Percentiles rank a stretch among this genome's conserved stretches.
Conservation (phyloP, 1,139 yeast species). For the Hyphopichia buzzinii region DNA sequence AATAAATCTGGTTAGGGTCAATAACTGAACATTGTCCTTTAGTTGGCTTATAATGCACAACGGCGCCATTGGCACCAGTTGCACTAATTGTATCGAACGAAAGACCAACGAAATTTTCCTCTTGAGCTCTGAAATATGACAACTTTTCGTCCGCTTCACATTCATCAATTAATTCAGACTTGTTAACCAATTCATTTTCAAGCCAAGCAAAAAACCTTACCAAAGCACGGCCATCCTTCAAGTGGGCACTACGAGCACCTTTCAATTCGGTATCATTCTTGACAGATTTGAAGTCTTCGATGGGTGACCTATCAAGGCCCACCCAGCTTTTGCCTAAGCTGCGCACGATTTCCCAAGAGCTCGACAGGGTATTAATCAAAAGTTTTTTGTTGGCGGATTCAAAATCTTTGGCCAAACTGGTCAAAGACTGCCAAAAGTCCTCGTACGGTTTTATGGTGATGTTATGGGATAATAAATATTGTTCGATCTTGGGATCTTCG, state of each 20-base stretch:
- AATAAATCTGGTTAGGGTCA: conserved; percentile 73
- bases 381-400: conserved; percentile 42
- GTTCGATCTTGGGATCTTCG: conserved; percentile 24
- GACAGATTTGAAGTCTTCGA: conserved; percentile 72
- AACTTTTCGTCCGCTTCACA: conserved; percentile 72
- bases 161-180: conserved; percentile 69
- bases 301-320: conserved; percentile 54
- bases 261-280: conserved; percentile 71
- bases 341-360: conserved; percentile 82
- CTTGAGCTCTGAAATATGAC: conserved; percentile 59
- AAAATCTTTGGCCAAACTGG: conserved; percentile 40
- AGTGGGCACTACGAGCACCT: conserved; percentile 78
- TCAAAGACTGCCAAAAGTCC: conserved; percentile 54
- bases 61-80: conserved; percentile 89
- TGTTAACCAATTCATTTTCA: conserved; percentile 57
- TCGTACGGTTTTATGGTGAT: conserved; percentile 53
- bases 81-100: conserved; percentile 93
- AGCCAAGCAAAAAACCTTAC: conserved; percentile 84
- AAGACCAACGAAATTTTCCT: conserved; percentile 69
- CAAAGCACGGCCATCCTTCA: conserved; percentile 84
- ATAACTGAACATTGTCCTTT: conserved; percentile 61
- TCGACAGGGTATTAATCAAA: conserved; percentile 54
- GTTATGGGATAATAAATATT: conserved; percentile 33
- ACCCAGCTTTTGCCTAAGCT: conserved; percentile 41
- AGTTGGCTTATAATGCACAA: conserved; percentile 81